These are phyloP conservation scores for Hibiscus syriacus DNA, from an alignment of 345 rosid genomes.

Conservation along the genomic window DNA sequence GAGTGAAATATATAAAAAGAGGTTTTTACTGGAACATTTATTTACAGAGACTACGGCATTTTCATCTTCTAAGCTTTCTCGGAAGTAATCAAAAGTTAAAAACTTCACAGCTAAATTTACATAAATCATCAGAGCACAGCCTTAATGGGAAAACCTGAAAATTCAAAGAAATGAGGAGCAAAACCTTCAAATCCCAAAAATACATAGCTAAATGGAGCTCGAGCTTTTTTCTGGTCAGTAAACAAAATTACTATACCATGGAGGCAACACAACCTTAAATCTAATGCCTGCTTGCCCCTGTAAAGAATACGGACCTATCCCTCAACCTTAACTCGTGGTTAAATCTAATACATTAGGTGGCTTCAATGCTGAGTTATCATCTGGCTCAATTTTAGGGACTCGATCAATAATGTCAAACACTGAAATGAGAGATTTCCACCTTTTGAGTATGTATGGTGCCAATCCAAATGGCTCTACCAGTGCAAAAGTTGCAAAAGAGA, in stretches of 20 bases:
- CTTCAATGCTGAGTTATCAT: conserved; percentile 78
- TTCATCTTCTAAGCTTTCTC: conserved; percentile 20
- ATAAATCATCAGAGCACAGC: conserved; percentile 10
- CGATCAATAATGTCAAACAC: conserved; percentile 96
- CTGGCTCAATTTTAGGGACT: conserved; percentile 91
- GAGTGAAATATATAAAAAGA: not conserved
- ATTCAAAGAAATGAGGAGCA: conserved; percentile 4
- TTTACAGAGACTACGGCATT: conserved; percentile 41
- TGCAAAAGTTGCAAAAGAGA: conserved; percentile 98
- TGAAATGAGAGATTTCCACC: conserved; percentile 80
- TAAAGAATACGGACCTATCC: too few relatives aligned
- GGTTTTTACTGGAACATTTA: conserved; percentile 16
- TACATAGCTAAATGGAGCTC: conserved; percentile 19
- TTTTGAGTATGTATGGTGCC: conserved; percentile 93
- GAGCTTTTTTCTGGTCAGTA: too few relatives aligned
- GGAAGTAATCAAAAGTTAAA: conserved; percentile 15
- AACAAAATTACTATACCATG: too few relatives aligned
- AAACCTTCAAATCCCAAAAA: conserved; percentile 7
- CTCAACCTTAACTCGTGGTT: too few relatives aligned
- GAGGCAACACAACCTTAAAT: too few relatives aligned
- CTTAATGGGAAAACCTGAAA: too few relatives aligned
- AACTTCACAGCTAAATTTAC: conserved; percentile 31
- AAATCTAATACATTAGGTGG: conserved; percentile 96
- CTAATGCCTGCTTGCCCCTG: too few relatives aligned
- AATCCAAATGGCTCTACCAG: conserved; percentile 98